Base-by-base conservation (phyloP, 2,329 filamentous ascomycete genomes). In the Cryphonectria carpinicola region DNA sequence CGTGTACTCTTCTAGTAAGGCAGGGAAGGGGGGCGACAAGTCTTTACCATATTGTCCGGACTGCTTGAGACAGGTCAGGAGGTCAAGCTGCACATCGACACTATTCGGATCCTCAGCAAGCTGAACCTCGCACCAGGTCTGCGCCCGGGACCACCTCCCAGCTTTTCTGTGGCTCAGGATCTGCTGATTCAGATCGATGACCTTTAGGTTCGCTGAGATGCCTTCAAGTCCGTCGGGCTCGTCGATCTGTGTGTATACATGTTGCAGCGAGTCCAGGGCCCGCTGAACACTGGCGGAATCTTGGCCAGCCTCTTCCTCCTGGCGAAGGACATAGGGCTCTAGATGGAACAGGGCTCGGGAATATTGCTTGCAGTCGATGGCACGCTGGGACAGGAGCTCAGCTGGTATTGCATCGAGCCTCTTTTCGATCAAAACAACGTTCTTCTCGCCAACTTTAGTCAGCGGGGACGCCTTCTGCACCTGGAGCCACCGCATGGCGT, bases 161-260 rank as follows among this genome's bases (percentile, higher is more conserved):
- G 95, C 93, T 80, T 97, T 98, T 70, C 93, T 90, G 81, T 99
- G 94, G 76, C 97, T 94, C 69, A 98, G 85, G 43, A 98, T 92
- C 78, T 98, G 95, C 78, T 98, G 95, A 72, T 97, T 93, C 65
- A 98, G 91, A 74, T 97, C 93, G n/a, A 98, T 84, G 14, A 94
- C 89, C 71, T 92, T 92, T 3, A 98, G 84, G 78, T 96, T 92
- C 28, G 94, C 90, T 1, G 95, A 97, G 72, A 99, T 95, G 3
- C 96, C 96, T 78, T 98, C 95, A 46, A 99, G 90, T 1, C 95
- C 95, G 80, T 99, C 96, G 0, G 96, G 97, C 76, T 99, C 96
- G 77, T 99, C 96, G 72, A 99, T 98, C 76, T 98, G 93, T 1
- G 94, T 93, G 80, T 99, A 99, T 25, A 99, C 97, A 67, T 95